phyloP scores from a whole-genome alignment of 2,329 filamentous ascomycete species.

The Colletotrichum zoysiae region DNA sequence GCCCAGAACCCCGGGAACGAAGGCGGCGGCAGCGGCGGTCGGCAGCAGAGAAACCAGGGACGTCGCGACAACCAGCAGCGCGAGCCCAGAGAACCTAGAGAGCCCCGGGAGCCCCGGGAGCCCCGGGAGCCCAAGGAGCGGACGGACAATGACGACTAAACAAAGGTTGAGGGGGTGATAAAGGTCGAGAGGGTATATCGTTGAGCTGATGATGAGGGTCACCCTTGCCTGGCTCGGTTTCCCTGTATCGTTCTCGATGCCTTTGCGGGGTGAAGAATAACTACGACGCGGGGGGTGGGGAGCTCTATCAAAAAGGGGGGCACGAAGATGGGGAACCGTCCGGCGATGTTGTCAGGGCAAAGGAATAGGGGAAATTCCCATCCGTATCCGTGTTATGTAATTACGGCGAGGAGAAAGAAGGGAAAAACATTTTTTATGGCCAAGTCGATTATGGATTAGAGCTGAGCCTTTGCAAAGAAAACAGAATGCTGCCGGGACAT shows the following conservation, averaged over 20 bases:
- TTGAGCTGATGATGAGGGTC: constrained; percentile 1
- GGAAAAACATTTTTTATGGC: constrained; percentile 13
- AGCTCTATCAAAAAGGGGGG: not conserved
- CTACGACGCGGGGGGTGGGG: not conserved
- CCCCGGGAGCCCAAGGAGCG: constrained; percentile 57
- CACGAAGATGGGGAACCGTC: constrained; percentile 5
- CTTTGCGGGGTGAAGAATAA: not conserved
- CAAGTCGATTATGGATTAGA: constrained; percentile 9
- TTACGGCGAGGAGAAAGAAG: constrained; percentile 33
- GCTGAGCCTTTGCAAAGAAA: constrained; percentile 4
- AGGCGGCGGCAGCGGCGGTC: constrained; percentile 47
- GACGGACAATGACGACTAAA: constrained; percentile 70
- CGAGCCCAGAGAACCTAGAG: constrained; percentile 47
- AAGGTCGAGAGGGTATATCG: not conserved
- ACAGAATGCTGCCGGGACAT: constrained; percentile 1
- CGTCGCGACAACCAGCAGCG: constrained; percentile 50
- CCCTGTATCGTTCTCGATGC: not conserved
- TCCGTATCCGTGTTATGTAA: constrained; percentile 36
- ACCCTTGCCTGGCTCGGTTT: not conserved
- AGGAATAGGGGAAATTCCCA: constrained; percentile 6
- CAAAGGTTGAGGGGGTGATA: not conserved
- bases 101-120: constrained; percentile 46
- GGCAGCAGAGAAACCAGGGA: constrained; percentile 46
- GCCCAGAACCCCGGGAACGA: constrained; percentile 59
- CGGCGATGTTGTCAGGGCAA: constrained; percentile 8